A percentile compares a stretch with the other conserved stretches of the same genome.
Evolutionary conservation across 148 eudicot genomes (phyloP).

Genomic region (Silene conica): DNA sequence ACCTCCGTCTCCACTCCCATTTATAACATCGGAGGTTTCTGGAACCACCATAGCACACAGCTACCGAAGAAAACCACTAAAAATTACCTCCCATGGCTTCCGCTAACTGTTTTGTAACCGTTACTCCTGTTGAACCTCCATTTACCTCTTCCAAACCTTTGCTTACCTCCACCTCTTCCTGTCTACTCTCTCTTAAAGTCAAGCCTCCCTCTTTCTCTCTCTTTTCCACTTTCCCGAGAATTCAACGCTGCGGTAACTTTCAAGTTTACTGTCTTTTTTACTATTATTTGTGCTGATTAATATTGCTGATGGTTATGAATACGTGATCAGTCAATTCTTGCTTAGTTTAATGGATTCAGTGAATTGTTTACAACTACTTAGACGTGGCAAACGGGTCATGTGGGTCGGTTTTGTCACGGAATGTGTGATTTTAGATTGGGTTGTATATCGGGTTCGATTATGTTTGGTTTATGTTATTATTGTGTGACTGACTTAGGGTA

Average conservation of each 20-base stretch:
- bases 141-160: neutral
- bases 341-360: neutral
- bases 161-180: slow-evolving; percentile 6
- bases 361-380: neutral
- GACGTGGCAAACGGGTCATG: neutral
- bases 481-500: no score
- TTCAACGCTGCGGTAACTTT: slow-evolving; percentile 13
- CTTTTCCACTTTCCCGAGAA: neutral
- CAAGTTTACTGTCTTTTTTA: neutral
- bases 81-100: slow-evolving; percentile 22
- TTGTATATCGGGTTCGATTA: neutral
- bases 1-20: no score
- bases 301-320: neutral
- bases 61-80: no score
- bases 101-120: neutral
- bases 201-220: slow-evolving; percentile 2
- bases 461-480: neutral
- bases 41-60: neutral
- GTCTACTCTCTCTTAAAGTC: slow-evolving; percentile 14
- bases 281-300: neutral
- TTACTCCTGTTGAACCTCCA: slow-evolving; percentile 4
- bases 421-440: neutral
- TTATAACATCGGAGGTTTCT: neutral
- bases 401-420: neutral
- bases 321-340: neutral